Evolutionary conservation across 2,329 filamentous ascomycete species (phyloP).

Genomic region (Colletotrichum camelliae): DNA sequence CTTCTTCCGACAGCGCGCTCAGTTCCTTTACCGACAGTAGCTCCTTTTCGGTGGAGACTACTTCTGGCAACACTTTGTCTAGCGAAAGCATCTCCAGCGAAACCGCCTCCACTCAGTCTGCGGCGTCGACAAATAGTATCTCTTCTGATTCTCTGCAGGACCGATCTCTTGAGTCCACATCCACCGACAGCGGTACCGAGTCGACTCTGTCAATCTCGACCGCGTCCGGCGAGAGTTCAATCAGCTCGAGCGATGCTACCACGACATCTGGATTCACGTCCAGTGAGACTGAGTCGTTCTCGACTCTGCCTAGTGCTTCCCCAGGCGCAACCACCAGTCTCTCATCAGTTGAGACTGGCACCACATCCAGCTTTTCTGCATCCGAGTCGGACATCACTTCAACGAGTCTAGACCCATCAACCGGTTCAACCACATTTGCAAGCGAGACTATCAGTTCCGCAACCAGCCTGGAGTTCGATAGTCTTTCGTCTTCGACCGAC

Average conservation of each 20-base stretch:
- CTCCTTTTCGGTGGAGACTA: neutral
- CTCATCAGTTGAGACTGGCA: neutral
- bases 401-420: neutral
- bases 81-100: neutral
- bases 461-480: neutral
- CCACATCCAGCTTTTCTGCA: neutral
- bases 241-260: neutral
- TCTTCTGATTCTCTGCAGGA: neutral
- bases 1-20: neutral
- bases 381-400: neutral
- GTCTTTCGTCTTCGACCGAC: neutral
- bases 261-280: neutral
- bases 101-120: neutral
- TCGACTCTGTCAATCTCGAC: neutral
- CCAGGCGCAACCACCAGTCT: neutral
- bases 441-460: neutral
- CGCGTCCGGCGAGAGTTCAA: neutral
- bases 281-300: neutral
- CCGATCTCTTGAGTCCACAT: neutral
- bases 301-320: neutral
- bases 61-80: neutral
- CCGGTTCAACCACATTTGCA: neutral
- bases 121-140: neutral
- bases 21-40: neutral
- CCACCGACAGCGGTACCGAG: neutral